Evolutionary conservation across 306 rosid species (phyloP).

Genomic region (Astragalus glycyphyllos): DNA sequence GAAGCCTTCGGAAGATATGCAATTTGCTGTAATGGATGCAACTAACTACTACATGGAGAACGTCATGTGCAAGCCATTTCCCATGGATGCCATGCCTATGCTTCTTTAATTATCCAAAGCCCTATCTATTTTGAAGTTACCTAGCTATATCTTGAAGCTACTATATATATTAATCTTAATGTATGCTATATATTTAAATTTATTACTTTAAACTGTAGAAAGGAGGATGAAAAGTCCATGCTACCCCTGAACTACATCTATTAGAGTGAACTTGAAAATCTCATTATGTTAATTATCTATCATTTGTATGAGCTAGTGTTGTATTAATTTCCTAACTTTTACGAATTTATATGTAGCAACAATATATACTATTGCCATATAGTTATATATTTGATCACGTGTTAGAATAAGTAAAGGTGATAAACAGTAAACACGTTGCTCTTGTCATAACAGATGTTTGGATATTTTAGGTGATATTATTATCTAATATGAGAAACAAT

Average conservation of each 20-base stretch:
- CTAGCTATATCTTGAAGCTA: slow-evolving; percentile 3
- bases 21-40: slow-evolving; percentile 94
- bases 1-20: slow-evolving; percentile 99
- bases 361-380: too few species aligned
- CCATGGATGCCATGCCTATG: slow-evolving; percentile 67
- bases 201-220: not conserved
- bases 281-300: too few species aligned
- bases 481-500: slow-evolving; percentile 6
- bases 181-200: not conserved
- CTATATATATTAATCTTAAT: slow-evolving; percentile 14
- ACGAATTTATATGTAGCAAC: too few species aligned
- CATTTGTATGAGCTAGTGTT: too few species aligned
- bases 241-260: too few species aligned
- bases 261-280: slow-evolving; percentile 1
- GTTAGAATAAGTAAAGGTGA: not conserved
- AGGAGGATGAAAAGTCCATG: slow-evolving; percentile 7
- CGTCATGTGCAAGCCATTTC: slow-evolving; percentile 79
- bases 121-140: slow-evolving; percentile 30
- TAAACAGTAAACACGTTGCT: slow-evolving; percentile 8
- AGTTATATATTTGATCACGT: not conserved
- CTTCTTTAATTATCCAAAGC: slow-evolving; percentile 42
- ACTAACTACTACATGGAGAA: slow-evolving; percentile 80
- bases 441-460: slow-evolving; percentile 6
- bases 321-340: too few species aligned
- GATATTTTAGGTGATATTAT: not conserved